phyloP scores from a whole-genome alignment of 192 early-diverging fungal species.

The Coemansia sp. region DNA sequence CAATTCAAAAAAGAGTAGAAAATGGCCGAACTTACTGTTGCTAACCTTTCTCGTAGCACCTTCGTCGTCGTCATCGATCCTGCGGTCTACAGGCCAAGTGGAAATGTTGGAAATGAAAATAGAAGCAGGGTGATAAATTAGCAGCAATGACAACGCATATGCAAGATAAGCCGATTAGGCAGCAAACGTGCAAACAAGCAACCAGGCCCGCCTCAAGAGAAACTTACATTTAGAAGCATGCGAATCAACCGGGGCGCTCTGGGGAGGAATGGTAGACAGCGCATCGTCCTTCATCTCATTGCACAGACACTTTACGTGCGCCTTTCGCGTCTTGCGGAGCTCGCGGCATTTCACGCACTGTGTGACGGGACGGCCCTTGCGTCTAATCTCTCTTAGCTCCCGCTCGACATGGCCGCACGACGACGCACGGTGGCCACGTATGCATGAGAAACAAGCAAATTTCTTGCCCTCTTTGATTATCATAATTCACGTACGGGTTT shows the following conservation, averaged over 20 bases:
- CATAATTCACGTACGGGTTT: conserved; percentile 13
- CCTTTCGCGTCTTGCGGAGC: conserved; percentile 64
- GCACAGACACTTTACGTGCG: conserved; percentile 75
- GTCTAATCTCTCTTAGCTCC: conserved; percentile 62
- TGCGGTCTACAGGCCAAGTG: neutral
- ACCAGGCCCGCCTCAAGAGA: neutral
- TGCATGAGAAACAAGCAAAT: conserved; percentile 51
- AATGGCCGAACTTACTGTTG: conserved; percentile 19
- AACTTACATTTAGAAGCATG: conserved; percentile 15
- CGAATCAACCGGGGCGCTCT: neutral
- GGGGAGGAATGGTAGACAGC: neutral
- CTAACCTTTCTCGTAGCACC: conserved; percentile 1
- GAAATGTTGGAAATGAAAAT: neutral
- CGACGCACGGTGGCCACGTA: conserved; percentile 57
- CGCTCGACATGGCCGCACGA: conserved; percentile 57
- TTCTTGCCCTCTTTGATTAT: conserved; percentile 45
- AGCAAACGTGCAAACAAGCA: neutral
- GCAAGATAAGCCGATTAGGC: neutral
- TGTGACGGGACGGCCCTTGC: conserved; percentile 71
- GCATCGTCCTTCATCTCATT: conserved; percentile 22
- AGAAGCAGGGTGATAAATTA: neutral
- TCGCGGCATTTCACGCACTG: conserved; percentile 76
- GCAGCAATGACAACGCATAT: neutral
- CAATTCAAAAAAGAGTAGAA: neutral
- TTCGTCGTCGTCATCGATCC: neutral